phyloP scores from a whole-genome alignment of 352 stramenopile genomes.

The Pythium dissotocum region DNA sequence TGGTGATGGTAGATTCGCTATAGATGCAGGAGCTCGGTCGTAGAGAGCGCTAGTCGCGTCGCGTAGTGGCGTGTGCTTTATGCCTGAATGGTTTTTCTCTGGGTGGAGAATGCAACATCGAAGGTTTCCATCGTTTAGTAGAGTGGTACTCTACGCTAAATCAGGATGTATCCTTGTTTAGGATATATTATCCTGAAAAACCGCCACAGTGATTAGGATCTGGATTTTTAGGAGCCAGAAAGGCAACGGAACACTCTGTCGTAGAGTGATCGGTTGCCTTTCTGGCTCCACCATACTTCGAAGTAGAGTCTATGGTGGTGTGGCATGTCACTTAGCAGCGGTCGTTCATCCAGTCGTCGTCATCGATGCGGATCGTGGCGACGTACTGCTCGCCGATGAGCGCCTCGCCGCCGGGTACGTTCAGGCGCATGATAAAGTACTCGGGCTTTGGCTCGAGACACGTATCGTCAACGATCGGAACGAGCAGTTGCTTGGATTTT shows the following conservation, averaged over 20 bases:
- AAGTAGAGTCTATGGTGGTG: neutral
- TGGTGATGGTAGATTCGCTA: neutral
- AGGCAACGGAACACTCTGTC: neutral
- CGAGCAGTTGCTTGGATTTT: constrained; percentile 81
- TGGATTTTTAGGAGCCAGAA: neutral
- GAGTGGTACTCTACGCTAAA: neutral
- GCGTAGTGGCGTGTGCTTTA: neutral
- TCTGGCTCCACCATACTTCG: too few relatives aligned
- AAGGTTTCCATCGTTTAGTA: constrained; percentile 15
- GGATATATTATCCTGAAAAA: neutral
- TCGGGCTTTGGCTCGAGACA: constrained; percentile 89
- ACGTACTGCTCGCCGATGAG: constrained; percentile 91
- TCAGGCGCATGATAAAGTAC: constrained; percentile 91
- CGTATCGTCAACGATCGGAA: constrained; percentile 94
- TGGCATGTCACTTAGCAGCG: constrained; percentile 36
- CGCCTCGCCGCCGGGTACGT: constrained; percentile 88
- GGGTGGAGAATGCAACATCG: constrained; percentile 9
- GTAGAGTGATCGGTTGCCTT: too few relatives aligned
- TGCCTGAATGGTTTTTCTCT: neutral
- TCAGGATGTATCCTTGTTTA: neutral
- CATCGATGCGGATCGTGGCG: constrained; percentile 90
- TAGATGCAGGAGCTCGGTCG: neutral
- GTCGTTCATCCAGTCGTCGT: constrained; percentile 86
- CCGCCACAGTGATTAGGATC: neutral
- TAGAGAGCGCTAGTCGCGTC: neutral